Evolutionary conservation across 352 stramenopile genomes (phyloP), one percentile per base, ranked within the genome.

Genomic region (Globisporangium echinulatum): DNA sequence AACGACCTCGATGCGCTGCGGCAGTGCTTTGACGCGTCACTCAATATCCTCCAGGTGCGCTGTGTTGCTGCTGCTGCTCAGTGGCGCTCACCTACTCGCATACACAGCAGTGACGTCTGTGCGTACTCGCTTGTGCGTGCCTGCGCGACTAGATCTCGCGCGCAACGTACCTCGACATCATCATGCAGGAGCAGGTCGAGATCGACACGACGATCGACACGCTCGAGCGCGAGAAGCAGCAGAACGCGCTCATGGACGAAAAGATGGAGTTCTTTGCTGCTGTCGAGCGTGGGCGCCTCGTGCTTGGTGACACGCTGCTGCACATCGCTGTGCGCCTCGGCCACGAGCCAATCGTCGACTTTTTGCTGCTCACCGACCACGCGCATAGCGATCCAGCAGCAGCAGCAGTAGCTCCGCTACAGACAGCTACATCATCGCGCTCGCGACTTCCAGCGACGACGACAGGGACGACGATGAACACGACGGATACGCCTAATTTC

Each of bases 211-310:
- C 90, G 33, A 79, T 74, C 3, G 83, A 93, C 57, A 88, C 81
- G 7, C 56, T 77, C 6, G 70, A 88, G 56, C 74, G 74, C 48
- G 81, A 90, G 47, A 57, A 70, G 33, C 65, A 60, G 42, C 57
- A 66, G 10, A 71, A 78, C 17, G 68, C 69, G 36, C 67, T 90
- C 36, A 66, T 85, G 53, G 73, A 88, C 62, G 81, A 93, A 64
- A 88, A 89, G 37, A 88, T 88, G 74, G 74, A 88, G 57, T 86
- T 93, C 59, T 90, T 88, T 44, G 63, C 69, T 2, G 83, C 81
- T 0, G 61, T 91, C 1, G 79, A 90, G 64, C 48, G 68, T 7
- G 79, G 77, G 0, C 70, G 60, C 19, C 71, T 93, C 43, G 77
- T 81, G 5, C 60, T 91, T 37, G 83, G 81, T 11, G 83, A 91